phyloP scores from a whole-genome alignment of 495 filamentous ascomycete species.

The Peziza echinospora region DNA sequence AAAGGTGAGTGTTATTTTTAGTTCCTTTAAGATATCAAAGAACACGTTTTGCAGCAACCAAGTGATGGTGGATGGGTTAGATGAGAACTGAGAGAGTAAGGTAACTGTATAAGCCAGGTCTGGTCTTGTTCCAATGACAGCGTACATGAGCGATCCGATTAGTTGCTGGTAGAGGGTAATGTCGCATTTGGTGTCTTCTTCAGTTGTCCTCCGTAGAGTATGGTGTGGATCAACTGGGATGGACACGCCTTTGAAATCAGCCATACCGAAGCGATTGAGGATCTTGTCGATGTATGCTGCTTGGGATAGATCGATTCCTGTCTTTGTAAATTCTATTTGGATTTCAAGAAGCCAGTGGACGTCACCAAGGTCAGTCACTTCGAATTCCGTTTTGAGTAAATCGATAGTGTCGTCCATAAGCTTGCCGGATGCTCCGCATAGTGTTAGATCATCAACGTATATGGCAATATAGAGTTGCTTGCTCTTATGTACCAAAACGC shows the following conservation, averaged over 20 bases:
- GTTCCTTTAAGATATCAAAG: slow-evolving; percentile 2
- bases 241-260: neutral
- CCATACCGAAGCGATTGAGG: neutral
- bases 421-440: slow-evolving; percentile 1
- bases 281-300: slow-evolving; percentile 1
- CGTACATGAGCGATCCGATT: slow-evolving; percentile 7
- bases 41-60: neutral
- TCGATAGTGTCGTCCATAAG: slow-evolving; percentile 1
- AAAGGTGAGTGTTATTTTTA: neutral
- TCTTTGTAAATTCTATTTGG: neutral
- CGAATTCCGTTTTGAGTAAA: slow-evolving; percentile 1
- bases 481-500: neutral
- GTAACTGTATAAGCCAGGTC: slow-evolving; percentile 6
- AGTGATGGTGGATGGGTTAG: neutral
- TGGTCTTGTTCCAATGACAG: slow-evolving; percentile 5
- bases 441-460: neutral
- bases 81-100: slow-evolving; percentile 3
- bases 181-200: neutral
- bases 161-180: slow-evolving; percentile 1
- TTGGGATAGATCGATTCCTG: neutral
- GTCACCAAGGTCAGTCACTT: neutral
- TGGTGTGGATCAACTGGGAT: neutral
- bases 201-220: neutral
- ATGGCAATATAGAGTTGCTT: neutral
- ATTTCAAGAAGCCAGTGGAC: neutral